A percentile compares a stretch with the other conserved stretches of the same genome.
These are phyloP conservation scores for Beauveria brongniartii DNA, from an alignment of 2,329 filamentous ascomycete genomes.

Conservation along the genomic window DNA sequence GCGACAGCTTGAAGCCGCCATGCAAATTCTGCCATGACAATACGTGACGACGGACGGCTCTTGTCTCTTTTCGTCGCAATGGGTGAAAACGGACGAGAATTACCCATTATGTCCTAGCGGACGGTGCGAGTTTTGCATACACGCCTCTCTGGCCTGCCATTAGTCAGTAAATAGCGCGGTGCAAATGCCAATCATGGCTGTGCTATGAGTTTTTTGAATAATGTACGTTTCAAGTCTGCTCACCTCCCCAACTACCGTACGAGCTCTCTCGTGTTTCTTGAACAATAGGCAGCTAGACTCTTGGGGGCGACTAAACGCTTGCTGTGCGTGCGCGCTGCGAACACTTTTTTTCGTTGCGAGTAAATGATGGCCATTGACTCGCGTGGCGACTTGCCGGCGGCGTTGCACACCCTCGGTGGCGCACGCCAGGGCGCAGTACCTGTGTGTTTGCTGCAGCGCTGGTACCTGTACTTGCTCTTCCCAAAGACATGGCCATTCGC, in stretches of 20 bases:
- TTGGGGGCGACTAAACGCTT: no score
- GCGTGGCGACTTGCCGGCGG: not conserved
- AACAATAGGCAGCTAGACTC: not conserved
- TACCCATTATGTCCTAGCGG: conserved; percentile 6
- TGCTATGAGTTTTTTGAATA: not conserved
- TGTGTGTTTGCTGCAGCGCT: not conserved
- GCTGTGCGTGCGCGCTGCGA: not conserved
- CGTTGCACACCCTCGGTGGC: not conserved
- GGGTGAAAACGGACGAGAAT: conserved; percentile 4
- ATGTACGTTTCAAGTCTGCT: not conserved
- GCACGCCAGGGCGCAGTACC: not conserved
- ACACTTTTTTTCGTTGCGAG: not conserved
- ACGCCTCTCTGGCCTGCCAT: not conserved
- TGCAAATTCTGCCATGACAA: not conserved
- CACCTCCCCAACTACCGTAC: not conserved
- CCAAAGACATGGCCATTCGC: no score
- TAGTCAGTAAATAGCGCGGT: conserved; percentile 4
- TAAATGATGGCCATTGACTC: not conserved
- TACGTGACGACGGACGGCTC: not conserved
- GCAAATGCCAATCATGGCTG: not conserved
- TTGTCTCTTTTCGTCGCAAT: not conserved
- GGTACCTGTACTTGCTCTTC: not conserved
- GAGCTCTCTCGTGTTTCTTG: not conserved
- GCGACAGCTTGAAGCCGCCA: not conserved
- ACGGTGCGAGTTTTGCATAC: not conserved